Percentiles rank a stretch among this genome's conserved stretches.
phyloP scores from a whole-genome alignment of 164 flowering plant genomes.

The Sextonia rubra region DNA sequence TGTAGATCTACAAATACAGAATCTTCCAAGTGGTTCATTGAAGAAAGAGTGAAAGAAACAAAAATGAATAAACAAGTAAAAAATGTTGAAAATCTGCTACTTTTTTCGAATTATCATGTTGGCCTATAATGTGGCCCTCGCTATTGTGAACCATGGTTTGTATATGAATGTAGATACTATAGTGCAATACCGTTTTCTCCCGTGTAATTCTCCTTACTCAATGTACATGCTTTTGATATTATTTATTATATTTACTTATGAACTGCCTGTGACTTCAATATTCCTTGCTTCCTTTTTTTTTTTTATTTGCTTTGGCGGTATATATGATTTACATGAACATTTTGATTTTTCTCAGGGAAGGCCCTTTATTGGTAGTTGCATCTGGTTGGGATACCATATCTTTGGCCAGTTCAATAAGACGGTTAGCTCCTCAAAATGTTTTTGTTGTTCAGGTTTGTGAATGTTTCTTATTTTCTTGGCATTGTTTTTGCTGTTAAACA shows the following conservation, averaged over 20 bases:
- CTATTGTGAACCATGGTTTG: no score
- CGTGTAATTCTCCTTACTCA: background rate
- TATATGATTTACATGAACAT: background rate
- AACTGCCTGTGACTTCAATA: background rate
- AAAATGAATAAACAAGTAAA: no score
- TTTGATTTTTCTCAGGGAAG: conserved; percentile 53
- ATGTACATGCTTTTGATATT: background rate
- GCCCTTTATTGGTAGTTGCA: conserved; percentile 88
- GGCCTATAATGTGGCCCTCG: no score
- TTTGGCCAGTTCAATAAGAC: conserved; percentile 69
- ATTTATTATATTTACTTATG: background rate
- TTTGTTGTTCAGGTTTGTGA: conserved; percentile 84
- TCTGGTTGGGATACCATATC: conserved; percentile 91
- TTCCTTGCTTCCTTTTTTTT: background rate
- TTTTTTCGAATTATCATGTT: no score
- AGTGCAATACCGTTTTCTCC: no score
- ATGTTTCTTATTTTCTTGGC: background rate
- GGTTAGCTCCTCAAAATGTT: conserved; percentile 73
- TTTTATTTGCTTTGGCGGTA: no score
- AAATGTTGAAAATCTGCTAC: no score
- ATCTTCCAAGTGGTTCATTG: no score
- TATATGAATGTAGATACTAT: no score
- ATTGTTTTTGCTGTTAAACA: background rate
- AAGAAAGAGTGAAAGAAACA: no score
- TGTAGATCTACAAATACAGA: no score